Percentiles rank a stretch among this genome's conserved stretches.
phyloP scores from a whole-genome alignment of 1,284 basidiomycete genomes.

The Meira miltonrushii region DNA sequence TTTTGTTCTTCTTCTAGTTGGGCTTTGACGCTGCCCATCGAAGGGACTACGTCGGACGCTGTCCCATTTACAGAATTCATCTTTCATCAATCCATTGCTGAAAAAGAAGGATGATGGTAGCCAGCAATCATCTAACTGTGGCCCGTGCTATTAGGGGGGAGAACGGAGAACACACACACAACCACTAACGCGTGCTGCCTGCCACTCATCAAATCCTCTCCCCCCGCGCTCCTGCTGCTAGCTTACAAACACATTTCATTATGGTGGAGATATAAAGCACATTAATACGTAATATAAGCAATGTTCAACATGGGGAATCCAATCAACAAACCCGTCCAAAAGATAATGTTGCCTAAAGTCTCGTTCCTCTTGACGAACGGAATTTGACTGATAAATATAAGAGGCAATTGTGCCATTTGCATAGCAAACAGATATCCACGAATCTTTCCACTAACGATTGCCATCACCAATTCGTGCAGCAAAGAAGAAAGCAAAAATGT shows the following conservation, averaged over 20 bases:
- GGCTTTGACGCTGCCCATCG: not conserved
- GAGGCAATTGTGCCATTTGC: slow-evolving; percentile 82
- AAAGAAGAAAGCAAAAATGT: slow-evolving; percentile 66
- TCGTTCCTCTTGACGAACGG: slow-evolving; percentile 36
- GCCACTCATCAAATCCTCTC: too few relatives aligned
- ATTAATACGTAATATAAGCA: slow-evolving; percentile 57
- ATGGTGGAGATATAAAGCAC: too few relatives aligned
- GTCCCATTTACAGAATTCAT: not conserved
- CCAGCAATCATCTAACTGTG: slow-evolving; percentile 35
- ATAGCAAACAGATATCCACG: slow-evolving; percentile 50
- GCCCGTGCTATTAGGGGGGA: too few relatives aligned
- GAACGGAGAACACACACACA: too few relatives aligned
- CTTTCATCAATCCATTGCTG: not conserved
- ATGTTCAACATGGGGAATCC: slow-evolving; percentile 91
- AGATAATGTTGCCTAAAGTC: slow-evolving; percentile 61
- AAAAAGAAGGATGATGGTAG: not conserved
- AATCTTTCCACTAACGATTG: slow-evolving; percentile 55
- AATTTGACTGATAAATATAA: slow-evolving; percentile 72
- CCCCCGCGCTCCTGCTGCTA: too few relatives aligned
- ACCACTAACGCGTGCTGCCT: too few relatives aligned
- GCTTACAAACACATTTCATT: too few relatives aligned
- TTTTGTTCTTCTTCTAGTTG: not conserved
- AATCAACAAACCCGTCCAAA: slow-evolving; percentile 76
- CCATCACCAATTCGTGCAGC: slow-evolving; percentile 94
- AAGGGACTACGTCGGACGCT: not conserved